A percentile compares a stretch with the other conserved stretches of the same genome.
phyloP scores from a whole-genome alignment of 1,284 basidiomycete species.

The Microstroma glucosiphilum region DNA sequence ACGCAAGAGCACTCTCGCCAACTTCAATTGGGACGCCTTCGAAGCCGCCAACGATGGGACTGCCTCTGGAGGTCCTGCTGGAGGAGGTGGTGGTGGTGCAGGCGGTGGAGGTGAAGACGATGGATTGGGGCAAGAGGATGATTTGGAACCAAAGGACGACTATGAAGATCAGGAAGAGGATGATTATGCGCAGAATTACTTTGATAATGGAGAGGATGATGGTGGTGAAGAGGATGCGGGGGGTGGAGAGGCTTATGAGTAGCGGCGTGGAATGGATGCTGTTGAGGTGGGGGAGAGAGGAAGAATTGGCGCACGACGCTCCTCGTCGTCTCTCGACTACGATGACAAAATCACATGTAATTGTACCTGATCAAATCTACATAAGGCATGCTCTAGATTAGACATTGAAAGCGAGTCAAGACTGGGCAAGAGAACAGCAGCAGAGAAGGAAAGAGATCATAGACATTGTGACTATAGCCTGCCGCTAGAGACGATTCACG shows the following conservation, averaged over 20 bases:
- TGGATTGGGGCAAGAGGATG: constrained; percentile 37
- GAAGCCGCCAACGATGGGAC: constrained; percentile 1
- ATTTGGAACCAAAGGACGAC: constrained; percentile 28
- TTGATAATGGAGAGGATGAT: constrained; percentile 49
- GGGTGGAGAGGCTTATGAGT: constrained; percentile 36
- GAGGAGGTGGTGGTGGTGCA: background rate
- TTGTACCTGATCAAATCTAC: background rate
- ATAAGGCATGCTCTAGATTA: background rate
- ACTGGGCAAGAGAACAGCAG: too few species aligned
- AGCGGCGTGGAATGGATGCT: too few species aligned
- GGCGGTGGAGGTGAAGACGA: constrained; percentile 30
- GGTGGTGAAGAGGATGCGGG: constrained; percentile 37
- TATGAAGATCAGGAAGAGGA: constrained; percentile 50
- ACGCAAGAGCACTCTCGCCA: too few species aligned
- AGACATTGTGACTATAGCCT: too few species aligned
- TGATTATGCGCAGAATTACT: constrained; percentile 49
- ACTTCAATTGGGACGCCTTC: constrained; percentile 12
- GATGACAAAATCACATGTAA: background rate
- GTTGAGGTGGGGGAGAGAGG: background rate
- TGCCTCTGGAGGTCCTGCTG: background rate
- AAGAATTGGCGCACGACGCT: background rate
- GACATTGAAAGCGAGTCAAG: too few species aligned
- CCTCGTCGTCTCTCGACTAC: background rate
- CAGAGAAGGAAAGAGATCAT: too few species aligned
- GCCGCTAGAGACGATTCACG: too few species aligned